A percentile compares a stretch with the other conserved stretches of the same genome.
Conservation (phyloP, 2,329 filamentous ascomycete species). For the Ophiostoma ulmi region DNA sequence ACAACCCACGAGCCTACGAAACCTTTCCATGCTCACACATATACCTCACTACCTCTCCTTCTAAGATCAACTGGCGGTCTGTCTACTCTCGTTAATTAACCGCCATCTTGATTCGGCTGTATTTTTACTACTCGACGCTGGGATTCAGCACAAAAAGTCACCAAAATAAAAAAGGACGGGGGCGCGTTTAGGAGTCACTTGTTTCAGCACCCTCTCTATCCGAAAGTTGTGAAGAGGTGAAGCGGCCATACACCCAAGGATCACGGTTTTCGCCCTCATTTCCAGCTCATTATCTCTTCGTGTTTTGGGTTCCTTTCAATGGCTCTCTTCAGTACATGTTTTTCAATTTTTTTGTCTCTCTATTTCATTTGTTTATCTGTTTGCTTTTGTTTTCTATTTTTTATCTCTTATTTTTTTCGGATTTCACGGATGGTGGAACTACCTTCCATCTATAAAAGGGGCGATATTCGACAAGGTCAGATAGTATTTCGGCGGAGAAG, state of each 20-base stretch:
- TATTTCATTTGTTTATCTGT: constrained; percentile 15
- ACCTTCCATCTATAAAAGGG: constrained; percentile 20
- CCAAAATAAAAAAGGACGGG: constrained; percentile 19
- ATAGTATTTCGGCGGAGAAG: constrained; percentile 27
- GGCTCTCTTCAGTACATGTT: constrained; percentile 14
- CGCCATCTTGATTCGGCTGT: constrained; percentile 13
- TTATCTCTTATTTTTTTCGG: constrained; percentile 10
- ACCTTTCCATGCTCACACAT: not conserved
- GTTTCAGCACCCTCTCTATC: constrained; percentile 16
- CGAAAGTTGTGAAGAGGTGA: constrained; percentile 13
- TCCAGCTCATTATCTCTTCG: not conserved
- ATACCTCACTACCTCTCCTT: constrained; percentile 10
- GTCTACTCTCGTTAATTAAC: constrained; percentile 12
- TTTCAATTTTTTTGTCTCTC: constrained; percentile 16
- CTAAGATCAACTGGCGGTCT: constrained; percentile 3
- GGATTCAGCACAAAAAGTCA: constrained; percentile 17
- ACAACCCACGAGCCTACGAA: not conserved
- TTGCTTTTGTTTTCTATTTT: constrained; percentile 3
- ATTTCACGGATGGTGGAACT: constrained; percentile 20
- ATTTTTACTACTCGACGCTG: constrained; percentile 16
- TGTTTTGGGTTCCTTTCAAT: constrained; percentile 12
- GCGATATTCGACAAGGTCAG: constrained; percentile 24
- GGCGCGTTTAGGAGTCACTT: constrained; percentile 21
- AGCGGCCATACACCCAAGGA: constrained; percentile 11
- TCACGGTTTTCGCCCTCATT: constrained; percentile 14